Evolutionary conservation across 2,329 filamentous ascomycete genomes (phyloP).

Genomic region (Aphanocladium album): DNA sequence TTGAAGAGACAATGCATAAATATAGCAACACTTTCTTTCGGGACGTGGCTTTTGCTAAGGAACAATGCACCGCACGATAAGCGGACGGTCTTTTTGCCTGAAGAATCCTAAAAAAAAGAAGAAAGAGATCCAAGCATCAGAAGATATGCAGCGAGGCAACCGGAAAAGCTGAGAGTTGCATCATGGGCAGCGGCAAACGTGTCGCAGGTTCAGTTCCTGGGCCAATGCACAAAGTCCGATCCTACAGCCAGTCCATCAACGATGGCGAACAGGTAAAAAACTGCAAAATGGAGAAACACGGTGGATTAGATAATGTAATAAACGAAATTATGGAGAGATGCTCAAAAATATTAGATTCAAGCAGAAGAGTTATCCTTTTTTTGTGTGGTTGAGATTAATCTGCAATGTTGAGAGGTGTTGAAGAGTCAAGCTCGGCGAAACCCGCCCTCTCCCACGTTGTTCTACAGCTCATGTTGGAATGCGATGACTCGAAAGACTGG

Average conservation of each 20-base stretch:
- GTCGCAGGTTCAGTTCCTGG: background rate
- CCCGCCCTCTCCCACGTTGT: background rate
- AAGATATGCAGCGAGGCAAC: background rate
- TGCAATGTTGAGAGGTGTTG: background rate
- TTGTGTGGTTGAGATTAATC: background rate
- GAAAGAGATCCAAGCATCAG: background rate
- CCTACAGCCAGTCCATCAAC: background rate
- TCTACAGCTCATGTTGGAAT: background rate
- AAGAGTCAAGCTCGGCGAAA: background rate
- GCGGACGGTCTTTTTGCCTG: too few relatives aligned
- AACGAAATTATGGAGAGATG: too few relatives aligned
- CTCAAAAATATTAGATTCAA: too few relatives aligned
- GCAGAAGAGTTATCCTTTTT: too few relatives aligned
- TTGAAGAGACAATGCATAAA: background rate
- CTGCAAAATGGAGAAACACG: too few relatives aligned
- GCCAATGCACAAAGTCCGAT: background rate
- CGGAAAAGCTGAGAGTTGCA: background rate
- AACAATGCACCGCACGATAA: background rate
- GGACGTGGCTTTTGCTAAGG: background rate
- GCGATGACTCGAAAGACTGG: constrained; percentile 3
- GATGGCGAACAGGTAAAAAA: background rate
- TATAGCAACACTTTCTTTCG: background rate
- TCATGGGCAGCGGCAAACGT: background rate
- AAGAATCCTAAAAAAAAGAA: background rate
- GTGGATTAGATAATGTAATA: too few relatives aligned